These are phyloP conservation scores for Begonia masoniana DNA, from an alignment of 306 rosid species.

Conservation along the genomic window DNA sequence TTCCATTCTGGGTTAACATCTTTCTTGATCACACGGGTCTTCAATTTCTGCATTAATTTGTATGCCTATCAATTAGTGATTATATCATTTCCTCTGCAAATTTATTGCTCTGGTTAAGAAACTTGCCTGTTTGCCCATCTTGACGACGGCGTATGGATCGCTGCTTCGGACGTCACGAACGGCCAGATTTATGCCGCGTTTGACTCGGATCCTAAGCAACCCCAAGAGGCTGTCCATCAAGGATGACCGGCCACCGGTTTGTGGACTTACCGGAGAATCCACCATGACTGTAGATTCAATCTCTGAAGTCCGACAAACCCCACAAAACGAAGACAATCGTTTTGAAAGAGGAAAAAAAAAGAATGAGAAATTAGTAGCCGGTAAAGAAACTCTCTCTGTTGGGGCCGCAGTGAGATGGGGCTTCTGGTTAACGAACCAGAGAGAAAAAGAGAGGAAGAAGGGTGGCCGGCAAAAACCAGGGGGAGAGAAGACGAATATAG, in stretches of 20 bases:
- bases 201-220: conserved; percentile 45
- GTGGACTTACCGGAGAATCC: conserved; percentile 5
- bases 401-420: neutral
- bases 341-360: neutral
- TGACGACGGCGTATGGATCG: conserved; percentile 49
- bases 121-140: conserved; percentile 37
- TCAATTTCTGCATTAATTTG: conserved; percentile 28
- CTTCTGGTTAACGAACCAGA: neutral
- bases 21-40: conserved; percentile 51
- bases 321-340: neutral
- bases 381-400: too few relatives aligned
- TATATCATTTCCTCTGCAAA: neutral
- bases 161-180: conserved; percentile 59
- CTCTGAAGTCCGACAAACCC: neutral
- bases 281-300: conserved; percentile 5
- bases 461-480: too few relatives aligned
- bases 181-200: conserved; percentile 61
- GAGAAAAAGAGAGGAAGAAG: neutral
- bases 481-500: too few relatives aligned
- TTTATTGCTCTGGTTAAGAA: neutral
- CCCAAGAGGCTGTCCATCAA: conserved; percentile 40
- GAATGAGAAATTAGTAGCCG: neutral
- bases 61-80: too few relatives aligned
- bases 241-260: neutral
- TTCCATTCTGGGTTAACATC: conserved; percentile 59